Conservation (phyloP, 1,284 basidiomycete species). For the Cutaneotrichosporon cyanovorans region DNA sequence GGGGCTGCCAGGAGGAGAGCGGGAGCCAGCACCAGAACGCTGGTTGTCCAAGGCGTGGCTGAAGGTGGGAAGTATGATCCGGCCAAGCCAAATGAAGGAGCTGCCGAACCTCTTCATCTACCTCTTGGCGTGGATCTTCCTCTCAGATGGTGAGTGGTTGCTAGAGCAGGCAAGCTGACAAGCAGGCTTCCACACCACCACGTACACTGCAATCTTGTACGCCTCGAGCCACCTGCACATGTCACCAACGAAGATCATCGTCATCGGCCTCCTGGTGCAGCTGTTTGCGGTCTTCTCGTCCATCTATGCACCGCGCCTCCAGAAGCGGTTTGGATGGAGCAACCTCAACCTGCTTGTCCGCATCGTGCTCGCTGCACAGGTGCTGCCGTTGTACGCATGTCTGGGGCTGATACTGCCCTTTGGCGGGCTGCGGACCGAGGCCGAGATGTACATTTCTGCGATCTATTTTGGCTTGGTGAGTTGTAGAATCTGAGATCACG, state of each 20-base stretch:
- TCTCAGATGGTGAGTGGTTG: constrained; percentile 64
- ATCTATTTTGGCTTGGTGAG: constrained; percentile 62
- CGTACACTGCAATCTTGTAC: constrained; percentile 42
- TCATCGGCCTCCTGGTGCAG: constrained; percentile 46
- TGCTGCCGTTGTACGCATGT: constrained; percentile 74
- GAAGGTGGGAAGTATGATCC: constrained; percentile 54
- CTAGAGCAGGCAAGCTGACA: not conserved
- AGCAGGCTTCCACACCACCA: constrained; percentile 42
- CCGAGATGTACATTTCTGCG: constrained; percentile 76
- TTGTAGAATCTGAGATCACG: constrained; percentile 1
- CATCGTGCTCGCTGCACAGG: constrained; percentile 59
- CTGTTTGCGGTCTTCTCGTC: constrained; percentile 41
- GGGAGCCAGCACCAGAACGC: constrained; percentile 13
- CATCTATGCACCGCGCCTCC: constrained; percentile 36
- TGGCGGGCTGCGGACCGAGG: constrained; percentile 61
- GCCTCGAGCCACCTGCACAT: constrained; percentile 42
- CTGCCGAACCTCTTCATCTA: constrained; percentile 78
- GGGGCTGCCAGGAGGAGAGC: constrained; percentile 54
- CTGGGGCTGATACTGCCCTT: constrained; percentile 63
- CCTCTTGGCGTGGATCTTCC: constrained; percentile 80
- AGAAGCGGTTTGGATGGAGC: constrained; percentile 52
- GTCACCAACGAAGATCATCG: constrained; percentile 46
- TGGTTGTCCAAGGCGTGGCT: constrained; percentile 31
- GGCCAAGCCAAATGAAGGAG: constrained; percentile 59
- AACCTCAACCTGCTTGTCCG: constrained; percentile 61